Conservation (phyloP, 345 rosid genomes). For the Syzygium jambos region DNA sequence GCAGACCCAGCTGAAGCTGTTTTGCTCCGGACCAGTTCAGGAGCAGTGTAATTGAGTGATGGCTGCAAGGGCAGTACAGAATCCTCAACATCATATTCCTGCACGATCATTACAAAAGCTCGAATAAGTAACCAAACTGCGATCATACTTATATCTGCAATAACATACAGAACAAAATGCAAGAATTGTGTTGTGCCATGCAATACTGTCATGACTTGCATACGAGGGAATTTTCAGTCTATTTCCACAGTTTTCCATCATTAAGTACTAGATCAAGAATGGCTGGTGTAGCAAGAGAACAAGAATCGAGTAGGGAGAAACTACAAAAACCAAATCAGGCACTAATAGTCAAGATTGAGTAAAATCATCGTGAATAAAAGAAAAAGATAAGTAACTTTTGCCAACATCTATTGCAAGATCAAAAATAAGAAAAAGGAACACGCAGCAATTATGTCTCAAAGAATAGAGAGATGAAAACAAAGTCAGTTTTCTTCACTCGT, state of each 20-base stretch:
- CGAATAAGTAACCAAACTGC: neutral
- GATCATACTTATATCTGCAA: neutral
- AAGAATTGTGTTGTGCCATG: neutral
- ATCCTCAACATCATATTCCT: constrained; percentile 99
- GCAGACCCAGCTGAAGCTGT: constrained; percentile 58
- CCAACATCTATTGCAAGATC: neutral
- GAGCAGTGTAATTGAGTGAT: constrained; percentile 85
- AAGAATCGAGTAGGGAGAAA: neutral
- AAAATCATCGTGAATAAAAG: neutral
- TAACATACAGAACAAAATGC: neutral
- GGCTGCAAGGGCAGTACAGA: constrained; percentile 91
- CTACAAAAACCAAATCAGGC: neutral
- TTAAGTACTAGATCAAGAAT: neutral
- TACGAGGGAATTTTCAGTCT: neutral
- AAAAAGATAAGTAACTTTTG: neutral
- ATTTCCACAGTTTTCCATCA: neutral
- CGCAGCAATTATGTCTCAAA: neutral
- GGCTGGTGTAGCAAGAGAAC: neutral
- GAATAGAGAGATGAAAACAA: neutral
- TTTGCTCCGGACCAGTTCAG: constrained; percentile 79
- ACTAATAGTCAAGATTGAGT: neutral
- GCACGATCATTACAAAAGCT: constrained; percentile 8
- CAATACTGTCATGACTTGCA: neutral
- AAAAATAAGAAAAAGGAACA: neutral
- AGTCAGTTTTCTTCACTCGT: neutral